A percentile compares a stretch with the other conserved stretches of the same genome.
phyloP scores from a whole-genome alignment of 1,284 basidiomycete species.

The Porogramme epimiltina region DNA sequence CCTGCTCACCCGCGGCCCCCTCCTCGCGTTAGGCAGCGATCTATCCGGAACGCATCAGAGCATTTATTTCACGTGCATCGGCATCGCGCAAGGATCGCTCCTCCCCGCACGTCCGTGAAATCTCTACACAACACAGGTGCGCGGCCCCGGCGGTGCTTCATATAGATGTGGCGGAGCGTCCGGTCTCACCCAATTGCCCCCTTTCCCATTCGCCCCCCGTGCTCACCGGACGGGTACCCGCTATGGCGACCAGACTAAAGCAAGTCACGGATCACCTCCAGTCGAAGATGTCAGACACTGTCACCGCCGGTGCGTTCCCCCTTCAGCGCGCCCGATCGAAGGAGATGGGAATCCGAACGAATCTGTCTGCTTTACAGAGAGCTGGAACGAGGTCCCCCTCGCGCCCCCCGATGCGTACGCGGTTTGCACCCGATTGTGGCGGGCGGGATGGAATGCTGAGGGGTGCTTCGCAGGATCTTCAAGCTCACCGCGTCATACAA shows the following conservation, averaged over 20 bases:
- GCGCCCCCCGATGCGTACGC: slow-evolving; percentile 75
- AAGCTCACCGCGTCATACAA: slow-evolving; percentile 90
- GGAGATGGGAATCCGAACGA: neutral
- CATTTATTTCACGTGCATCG: slow-evolving; percentile 24
- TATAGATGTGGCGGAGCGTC: neutral
- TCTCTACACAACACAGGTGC: slow-evolving; percentile 15
- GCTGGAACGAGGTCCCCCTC: slow-evolving; percentile 73
- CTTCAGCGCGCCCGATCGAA: neutral
- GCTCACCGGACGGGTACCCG: neutral
- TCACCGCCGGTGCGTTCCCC: slow-evolving; percentile 46
- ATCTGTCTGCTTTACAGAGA: slow-evolving; percentile 45
- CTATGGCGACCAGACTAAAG: slow-evolving; percentile 31
- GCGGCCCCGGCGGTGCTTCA: slow-evolving; percentile 3
- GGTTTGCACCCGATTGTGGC: neutral
- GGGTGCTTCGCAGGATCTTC: slow-evolving; percentile 74
- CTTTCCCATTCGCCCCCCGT: neutral
- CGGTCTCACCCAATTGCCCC: neutral
- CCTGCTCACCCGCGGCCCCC: slow-evolving; percentile 12
- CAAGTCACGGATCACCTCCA: slow-evolving; percentile 31
- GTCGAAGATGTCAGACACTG: slow-evolving; percentile 24
- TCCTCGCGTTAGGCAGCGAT: neutral
- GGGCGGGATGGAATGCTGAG: neutral
- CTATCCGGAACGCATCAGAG: slow-evolving; percentile 8
- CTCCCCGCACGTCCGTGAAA: neutral
- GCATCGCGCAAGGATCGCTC: slow-evolving; percentile 15